Percentiles rank a stretch among this genome's conserved stretches.
Conservation (phyloP, 179 eudicot species). For the Beta corolliflora region DNA sequence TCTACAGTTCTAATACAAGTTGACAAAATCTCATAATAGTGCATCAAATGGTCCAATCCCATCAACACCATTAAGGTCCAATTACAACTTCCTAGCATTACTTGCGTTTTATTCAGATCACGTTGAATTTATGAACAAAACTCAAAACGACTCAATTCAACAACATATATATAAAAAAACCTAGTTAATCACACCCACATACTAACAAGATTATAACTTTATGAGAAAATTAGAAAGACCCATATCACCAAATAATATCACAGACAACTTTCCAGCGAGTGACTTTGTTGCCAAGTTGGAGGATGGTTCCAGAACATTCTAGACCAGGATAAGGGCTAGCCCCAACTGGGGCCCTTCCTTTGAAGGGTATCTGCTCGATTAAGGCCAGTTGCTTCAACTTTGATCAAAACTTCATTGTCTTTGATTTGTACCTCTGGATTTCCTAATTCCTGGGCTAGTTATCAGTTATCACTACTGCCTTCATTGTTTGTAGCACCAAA, state of each 20-base stretch:
- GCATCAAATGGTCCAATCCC: not conserved
- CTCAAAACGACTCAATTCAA: not conserved
- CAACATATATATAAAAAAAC: not conserved
- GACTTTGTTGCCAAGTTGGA: constrained; percentile 59
- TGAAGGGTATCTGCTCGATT: constrained; percentile 87
- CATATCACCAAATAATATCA: constrained; percentile 10
- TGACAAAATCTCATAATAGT: not conserved
- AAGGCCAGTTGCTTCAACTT: constrained; percentile 75
- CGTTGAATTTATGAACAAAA: not conserved
- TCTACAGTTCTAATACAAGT: too few relatives aligned
- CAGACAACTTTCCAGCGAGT: constrained; percentile 71
- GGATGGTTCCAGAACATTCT: constrained; percentile 79
- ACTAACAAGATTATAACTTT: not conserved
- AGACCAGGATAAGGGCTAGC: constrained; percentile 75
- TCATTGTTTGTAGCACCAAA: constrained; percentile 39
- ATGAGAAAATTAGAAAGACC: not conserved
- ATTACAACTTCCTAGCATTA: too few relatives aligned
- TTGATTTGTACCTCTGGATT: constrained; percentile 66
- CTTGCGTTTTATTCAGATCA: not conserved
- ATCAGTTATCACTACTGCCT: constrained; percentile 84
- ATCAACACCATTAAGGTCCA: not conserved
- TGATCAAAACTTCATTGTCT: constrained; percentile 72
- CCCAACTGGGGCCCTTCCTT: constrained; percentile 81
- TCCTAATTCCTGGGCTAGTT: constrained; percentile 67
- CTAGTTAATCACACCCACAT: not conserved